Evolutionary conservation across 768 basidiomycete genomes (phyloP).

Genomic region (Auriculariales sp.): DNA sequence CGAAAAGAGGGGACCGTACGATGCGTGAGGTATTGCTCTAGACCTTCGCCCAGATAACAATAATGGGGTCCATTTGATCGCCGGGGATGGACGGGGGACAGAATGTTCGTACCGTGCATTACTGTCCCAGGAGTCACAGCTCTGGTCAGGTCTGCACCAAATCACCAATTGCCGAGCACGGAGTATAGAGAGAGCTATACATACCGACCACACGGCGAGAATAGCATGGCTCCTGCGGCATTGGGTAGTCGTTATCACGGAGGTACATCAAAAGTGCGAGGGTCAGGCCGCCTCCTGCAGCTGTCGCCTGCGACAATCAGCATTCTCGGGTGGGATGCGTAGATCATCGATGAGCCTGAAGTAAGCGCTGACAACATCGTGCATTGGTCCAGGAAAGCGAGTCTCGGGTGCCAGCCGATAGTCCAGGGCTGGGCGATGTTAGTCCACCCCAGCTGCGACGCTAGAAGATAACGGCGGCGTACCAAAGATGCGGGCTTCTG

Average conservation of each 20-base stretch:
- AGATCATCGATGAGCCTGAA: constrained; percentile 78
- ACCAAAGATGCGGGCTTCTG: constrained; percentile 82
- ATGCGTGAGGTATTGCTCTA: constrained; percentile 78
- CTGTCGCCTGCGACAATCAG: constrained; percentile 82
- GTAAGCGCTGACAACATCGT: constrained; percentile 79
- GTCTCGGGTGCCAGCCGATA: constrained; percentile 96
- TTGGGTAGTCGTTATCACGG: constrained; percentile 73
- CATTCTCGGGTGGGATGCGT: constrained; percentile 83
- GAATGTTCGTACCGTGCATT: constrained; percentile 78
- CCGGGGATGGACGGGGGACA: constrained; percentile 55
- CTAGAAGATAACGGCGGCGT: constrained; percentile 9
- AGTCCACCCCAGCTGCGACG: background rate
- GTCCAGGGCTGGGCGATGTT: constrained; percentile 49
- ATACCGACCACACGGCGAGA: constrained; percentile 94
- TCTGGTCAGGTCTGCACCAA: constrained; percentile 74
- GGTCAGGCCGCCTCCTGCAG: constrained; percentile 79
- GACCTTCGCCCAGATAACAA: constrained; percentile 65
- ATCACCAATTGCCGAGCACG: background rate
- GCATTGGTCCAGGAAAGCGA: constrained; percentile 76
- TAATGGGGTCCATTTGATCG: constrained; percentile 85
- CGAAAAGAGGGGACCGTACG: constrained; percentile 92
- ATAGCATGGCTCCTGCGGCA: constrained; percentile 79
- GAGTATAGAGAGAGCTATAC: constrained; percentile 19
- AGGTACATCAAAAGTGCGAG: constrained; percentile 87
- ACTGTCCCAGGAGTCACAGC: constrained; percentile 95